Conservation (phyloP, 139 green algal species). For the Astrephomene gubernaculifera region DNA sequence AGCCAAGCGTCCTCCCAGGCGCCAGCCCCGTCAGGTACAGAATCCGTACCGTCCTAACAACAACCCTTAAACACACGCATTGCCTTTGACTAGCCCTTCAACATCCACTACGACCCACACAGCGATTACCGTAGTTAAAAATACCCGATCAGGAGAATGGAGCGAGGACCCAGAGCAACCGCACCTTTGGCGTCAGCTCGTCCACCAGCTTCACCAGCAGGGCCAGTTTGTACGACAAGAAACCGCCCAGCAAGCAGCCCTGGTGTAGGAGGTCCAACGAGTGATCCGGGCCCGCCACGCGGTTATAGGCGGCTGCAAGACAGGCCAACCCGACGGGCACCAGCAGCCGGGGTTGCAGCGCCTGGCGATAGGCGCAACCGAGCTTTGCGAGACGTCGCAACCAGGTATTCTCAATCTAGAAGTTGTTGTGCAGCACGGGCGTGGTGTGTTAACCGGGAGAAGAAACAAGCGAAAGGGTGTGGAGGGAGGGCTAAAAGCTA, state of each 20-base stretch:
- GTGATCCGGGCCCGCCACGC: background rate
- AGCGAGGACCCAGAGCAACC: too few species aligned
- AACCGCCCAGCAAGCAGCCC: constrained; percentile 72
- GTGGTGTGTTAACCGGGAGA: too few species aligned
- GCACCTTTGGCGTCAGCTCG: constrained; percentile 68
- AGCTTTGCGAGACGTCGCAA: constrained; percentile 61
- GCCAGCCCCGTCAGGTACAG: background rate
- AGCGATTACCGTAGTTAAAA: too few species aligned
- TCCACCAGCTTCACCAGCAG: constrained; percentile 73
- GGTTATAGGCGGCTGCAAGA: constrained; percentile 24
- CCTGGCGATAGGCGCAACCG: constrained; percentile 57
- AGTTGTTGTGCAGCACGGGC: too few species aligned
- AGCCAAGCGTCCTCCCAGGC: too few species aligned
- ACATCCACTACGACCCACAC: too few species aligned
- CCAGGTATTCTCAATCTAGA: constrained; percentile 56
- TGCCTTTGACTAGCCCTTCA: background rate
- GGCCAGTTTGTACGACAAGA: constrained; percentile 77
- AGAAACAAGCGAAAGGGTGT: too few species aligned
- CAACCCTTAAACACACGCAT: too few species aligned
- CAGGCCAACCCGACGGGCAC: constrained; percentile 62
- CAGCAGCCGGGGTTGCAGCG: constrained; percentile 72
- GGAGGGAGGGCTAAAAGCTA: too few species aligned
- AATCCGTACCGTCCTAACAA: too few species aligned
- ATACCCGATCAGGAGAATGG: too few species aligned
- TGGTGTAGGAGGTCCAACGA: constrained; percentile 46